A percentile compares a stretch with the other conserved stretches of the same genome.
These are phyloP conservation scores for Daedaleopsis sinensis DNA, from an alignment of 768 basidiomycete species.

Conservation along the genomic window DNA sequence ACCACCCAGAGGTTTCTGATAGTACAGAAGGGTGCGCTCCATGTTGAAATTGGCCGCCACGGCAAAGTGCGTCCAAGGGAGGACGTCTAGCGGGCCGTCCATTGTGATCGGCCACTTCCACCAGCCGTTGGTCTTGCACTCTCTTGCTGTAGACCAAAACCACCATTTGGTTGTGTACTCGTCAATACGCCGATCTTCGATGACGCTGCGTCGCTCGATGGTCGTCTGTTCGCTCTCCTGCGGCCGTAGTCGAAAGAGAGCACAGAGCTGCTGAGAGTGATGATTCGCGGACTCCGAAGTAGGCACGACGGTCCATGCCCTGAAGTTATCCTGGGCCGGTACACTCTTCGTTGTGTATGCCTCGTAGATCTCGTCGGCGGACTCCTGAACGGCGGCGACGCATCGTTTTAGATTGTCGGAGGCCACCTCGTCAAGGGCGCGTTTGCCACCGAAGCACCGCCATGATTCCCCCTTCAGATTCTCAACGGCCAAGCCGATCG, in stretches of 20 bases:
- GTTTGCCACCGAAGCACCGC: constrained; percentile 13
- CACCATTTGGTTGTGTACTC: constrained; percentile 8
- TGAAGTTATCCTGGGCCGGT: constrained; percentile 3
- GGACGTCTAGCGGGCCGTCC: constrained; percentile 1
- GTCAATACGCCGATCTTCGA: background rate
- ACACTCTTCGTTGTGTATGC: constrained; percentile 3
- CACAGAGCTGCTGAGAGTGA: constrained; percentile 4
- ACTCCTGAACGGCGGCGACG: constrained; percentile 18
- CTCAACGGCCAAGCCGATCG: constrained; percentile 18
- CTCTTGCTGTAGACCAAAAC: constrained; percentile 2
- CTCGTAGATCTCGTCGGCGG: constrained; percentile 19
- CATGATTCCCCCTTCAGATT: constrained; percentile 12
- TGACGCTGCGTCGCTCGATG: constrained; percentile 2
- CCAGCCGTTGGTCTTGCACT: constrained; percentile 5
- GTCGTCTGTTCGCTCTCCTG: background rate
- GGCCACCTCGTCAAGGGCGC: constrained; percentile 10
- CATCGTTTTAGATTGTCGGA: constrained; percentile 14
- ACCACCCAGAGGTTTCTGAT: too few species aligned
- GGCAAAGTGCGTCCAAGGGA: constrained; percentile 6
- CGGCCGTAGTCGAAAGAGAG: constrained; percentile 13
- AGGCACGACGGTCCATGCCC: constrained; percentile 17
- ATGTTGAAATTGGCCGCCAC: background rate
- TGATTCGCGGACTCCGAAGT: constrained; percentile 16
- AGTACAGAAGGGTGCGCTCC: too few species aligned
- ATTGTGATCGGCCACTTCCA: constrained; percentile 11